phyloP scores from a whole-genome alignment of 2,329 filamentous ascomycete species.

The Calonectria leucothoes region DNA sequence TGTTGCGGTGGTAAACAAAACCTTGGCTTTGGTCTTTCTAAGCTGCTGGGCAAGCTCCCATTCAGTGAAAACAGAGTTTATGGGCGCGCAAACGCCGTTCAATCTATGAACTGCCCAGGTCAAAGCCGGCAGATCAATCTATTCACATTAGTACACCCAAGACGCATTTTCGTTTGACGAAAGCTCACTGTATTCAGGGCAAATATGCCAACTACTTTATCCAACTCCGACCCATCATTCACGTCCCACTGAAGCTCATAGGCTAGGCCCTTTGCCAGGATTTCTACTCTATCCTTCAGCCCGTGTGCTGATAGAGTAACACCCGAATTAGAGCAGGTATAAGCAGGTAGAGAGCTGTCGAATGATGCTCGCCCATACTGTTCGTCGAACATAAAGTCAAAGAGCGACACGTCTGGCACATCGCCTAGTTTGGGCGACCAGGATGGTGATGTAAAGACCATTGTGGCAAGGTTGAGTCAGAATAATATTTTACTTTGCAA shows the following conservation, averaged over 20 bases:
- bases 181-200: neutral
- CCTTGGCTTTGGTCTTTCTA: neutral
- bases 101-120: neutral
- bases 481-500: neutral
- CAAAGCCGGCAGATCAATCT: neutral
- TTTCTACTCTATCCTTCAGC: neutral
- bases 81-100: neutral
- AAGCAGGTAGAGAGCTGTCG: neutral
- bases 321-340: neutral
- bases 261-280: neutral
- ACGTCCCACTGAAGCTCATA: neutral
- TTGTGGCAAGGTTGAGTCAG: neutral
- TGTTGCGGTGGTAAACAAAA: neutral
- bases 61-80: neutral
- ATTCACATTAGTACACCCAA: neutral
- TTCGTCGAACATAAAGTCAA: neutral
- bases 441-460: neutral
- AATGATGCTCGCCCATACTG: neutral
- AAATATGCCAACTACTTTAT: neutral
- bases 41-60: neutral
- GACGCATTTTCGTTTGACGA: neutral
- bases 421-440: neutral
- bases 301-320: neutral
- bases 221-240: neutral
- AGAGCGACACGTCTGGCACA: neutral